Conservation (phyloP, 2,329 filamentous ascomycete genomes). For the Colletotrichum sp. region DNA sequence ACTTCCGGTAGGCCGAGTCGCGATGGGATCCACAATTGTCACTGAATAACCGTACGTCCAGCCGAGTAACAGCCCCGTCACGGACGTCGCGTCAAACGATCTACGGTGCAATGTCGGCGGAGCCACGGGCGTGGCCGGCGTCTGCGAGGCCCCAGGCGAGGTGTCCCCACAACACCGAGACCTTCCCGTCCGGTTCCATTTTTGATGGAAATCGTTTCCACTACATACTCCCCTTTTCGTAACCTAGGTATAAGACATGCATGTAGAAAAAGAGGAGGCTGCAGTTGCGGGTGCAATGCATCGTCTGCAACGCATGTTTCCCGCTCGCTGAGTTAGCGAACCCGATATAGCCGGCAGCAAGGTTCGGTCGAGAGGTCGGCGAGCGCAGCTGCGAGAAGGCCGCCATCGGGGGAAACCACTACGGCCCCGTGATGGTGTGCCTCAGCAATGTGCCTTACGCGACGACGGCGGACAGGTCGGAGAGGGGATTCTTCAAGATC, state of each 20-base stretch:
- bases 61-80: conserved; percentile 43
- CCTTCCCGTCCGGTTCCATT: background rate
- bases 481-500: conserved; percentile 63
- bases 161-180: background rate
- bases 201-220: background rate
- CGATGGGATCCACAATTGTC: background rate
- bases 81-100: conserved; percentile 40
- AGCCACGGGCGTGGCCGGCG: conserved; percentile 32
- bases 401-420: conserved; percentile 57
- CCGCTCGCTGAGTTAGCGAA: background rate
- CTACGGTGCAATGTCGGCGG: conserved; percentile 47
- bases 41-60: background rate
- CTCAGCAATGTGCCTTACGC: too few species aligned
- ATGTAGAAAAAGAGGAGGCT: background rate
- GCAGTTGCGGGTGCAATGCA: background rate
- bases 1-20: background rate
- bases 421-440: conserved; percentile 53
- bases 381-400: conserved; percentile 47
- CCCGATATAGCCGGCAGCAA: conserved; percentile 33
- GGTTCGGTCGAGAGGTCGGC: conserved; percentile 48
- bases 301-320: background rate
- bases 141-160: background rate
- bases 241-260: background rate
- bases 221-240: background rate
- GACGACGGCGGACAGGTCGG: too few species aligned